These are phyloP conservation scores for Lichtheimia ornata DNA, from an alignment of 371 early-diverging fungal genomes.

Conservation along the genomic window DNA sequence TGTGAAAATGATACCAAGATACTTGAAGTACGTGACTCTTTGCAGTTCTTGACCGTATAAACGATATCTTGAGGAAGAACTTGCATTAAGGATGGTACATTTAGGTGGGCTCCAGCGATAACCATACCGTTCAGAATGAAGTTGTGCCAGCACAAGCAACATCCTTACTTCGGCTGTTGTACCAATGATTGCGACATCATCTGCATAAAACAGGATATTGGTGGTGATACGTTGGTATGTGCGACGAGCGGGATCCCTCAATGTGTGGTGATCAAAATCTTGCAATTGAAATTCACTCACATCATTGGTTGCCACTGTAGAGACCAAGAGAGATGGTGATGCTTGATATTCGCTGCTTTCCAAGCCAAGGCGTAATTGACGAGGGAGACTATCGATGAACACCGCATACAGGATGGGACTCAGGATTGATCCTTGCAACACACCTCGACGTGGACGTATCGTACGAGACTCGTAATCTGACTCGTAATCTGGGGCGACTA, in stretches of 20 bases:
- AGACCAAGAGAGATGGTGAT: too few relatives aligned
- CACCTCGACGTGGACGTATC: too few relatives aligned
- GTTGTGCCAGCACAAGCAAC: conserved; percentile 10
- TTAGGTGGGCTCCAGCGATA: conserved; percentile 24
- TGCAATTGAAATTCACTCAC: too few relatives aligned
- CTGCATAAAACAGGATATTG: conserved; percentile 15
- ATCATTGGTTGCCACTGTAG: too few relatives aligned
- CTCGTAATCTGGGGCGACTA: too few relatives aligned
- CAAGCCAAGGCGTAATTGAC: background rate
- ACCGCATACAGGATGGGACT: conserved; percentile 24
- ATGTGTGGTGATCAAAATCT: too few relatives aligned
- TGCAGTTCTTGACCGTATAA: background rate
- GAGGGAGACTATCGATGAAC: conserved; percentile 23
- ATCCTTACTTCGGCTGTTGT: background rate
- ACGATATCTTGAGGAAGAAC: background rate
- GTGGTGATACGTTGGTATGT: background rate
- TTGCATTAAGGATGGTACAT: conserved; percentile 9
- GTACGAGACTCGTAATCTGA: too few relatives aligned
- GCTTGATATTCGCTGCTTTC: too few relatives aligned
- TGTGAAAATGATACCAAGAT: conserved; percentile 5
- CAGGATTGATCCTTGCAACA: conserved; percentile 28
- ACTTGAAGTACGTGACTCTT: background rate
- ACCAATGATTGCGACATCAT: conserved; percentile 23
- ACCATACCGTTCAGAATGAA: conserved; percentile 9
- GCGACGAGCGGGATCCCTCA: background rate